Base-by-base conservation (phyloP, 139 green algal species). In the Closterium sp. region DNA sequence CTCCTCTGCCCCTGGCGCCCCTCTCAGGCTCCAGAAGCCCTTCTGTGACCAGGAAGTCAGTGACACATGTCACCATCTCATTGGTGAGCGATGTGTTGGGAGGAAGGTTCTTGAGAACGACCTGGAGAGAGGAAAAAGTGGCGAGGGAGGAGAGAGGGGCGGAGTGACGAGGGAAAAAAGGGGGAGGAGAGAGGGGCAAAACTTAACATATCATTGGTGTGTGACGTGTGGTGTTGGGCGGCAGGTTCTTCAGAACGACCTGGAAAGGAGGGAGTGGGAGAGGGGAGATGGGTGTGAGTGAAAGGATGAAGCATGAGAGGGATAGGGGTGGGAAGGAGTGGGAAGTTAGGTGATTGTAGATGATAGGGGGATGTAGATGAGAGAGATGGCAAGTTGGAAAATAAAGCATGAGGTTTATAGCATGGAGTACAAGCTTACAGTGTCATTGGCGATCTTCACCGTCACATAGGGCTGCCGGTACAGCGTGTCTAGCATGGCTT, bases 181-280 rank as follows among this genome's bases (percentile, higher is more conserved):
- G 0, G 6, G 36, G 36, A 55, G 36, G 36, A 55, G 36, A 6
- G 6, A 55, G 36, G 6, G 6, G 36, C 36, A 55, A 6, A 55
- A 55, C 6, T 16, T 4, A 93, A 34, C n/a, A 93, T 92, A 34
- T 93, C 91, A n/a, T 33, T 30, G 12, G 66, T 89, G 33, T 92
- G 81, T 33, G 35, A n/a, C 8, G 16, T 93, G 87, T 92, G 90
- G 16, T 92, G 87, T 92, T 92, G 33, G 91, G 91, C 7, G 91
- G 91, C 4, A 93, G 91, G 35, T 93, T 93, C 87, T 93, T 93
- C 3, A 93, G 35, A 32, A 93, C 33, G 16, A 93, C 91, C 88
- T 92, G 90, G 19, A 55, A 6, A 55, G 6, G 36, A 55, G 36
- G 36, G 36, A 55, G 4, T 55, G 36, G 36, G 6, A 6, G 36